phyloP scores from a whole-genome alignment of 768 basidiomycete genomes.

The Austroboletus eburneus region DNA sequence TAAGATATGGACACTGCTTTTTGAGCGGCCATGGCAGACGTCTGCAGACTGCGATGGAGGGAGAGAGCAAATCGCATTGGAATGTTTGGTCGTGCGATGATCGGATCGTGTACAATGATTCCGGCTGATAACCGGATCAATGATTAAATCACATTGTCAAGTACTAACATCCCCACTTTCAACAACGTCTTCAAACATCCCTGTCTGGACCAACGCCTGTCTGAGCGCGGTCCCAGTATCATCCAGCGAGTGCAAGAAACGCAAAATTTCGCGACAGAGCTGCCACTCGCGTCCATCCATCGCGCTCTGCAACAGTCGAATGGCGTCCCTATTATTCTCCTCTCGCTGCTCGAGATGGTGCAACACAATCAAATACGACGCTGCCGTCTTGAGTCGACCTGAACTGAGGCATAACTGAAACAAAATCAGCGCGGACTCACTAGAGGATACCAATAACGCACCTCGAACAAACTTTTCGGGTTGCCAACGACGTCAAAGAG shows the following conservation, averaged over 20 bases:
- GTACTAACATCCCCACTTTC: no score
- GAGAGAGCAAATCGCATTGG: constrained; percentile 13
- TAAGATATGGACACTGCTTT: constrained; percentile 57
- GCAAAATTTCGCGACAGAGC: constrained; percentile 84
- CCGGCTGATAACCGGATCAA: background rate
- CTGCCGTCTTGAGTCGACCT: constrained; percentile 82
- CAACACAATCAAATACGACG: constrained; percentile 85
- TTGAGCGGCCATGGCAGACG: constrained; percentile 10
- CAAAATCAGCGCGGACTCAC: background rate
- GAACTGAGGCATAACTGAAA: constrained; percentile 67
- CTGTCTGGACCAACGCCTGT: constrained; percentile 55
- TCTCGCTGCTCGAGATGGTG: constrained; percentile 91
- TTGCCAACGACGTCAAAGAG: constrained; percentile 89
- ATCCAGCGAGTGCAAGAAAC: constrained; percentile 91
- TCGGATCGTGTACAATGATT: no score
- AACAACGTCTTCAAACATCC: constrained; percentile 28
- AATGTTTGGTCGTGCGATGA: no score
- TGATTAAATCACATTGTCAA: background rate
- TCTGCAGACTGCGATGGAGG: constrained; percentile 10
- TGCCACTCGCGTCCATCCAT: constrained; percentile 81
- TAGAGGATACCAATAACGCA: constrained; percentile 30
- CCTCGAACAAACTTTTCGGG: constrained; percentile 89
- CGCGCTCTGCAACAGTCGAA: constrained; percentile 74
- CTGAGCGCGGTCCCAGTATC: constrained; percentile 72
- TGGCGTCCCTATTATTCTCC: constrained; percentile 70